Conservation (phyloP, 2,329 filamentous ascomycete genomes). For the Aspergillus luchuensis region DNA sequence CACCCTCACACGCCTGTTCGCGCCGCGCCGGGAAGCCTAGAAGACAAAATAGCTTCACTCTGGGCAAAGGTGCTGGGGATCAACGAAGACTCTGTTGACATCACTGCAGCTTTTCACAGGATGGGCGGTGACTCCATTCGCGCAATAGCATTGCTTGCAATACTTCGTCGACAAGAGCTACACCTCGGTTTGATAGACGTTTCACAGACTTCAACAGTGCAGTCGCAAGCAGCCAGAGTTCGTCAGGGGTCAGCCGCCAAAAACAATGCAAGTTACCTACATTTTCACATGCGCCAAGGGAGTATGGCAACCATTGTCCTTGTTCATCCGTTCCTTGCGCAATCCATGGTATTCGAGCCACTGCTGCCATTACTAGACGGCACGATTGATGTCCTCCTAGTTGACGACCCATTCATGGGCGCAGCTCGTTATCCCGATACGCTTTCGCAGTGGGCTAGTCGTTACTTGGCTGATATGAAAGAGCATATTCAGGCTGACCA, state of each 20-base stretch:
- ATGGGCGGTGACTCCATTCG: conserved; percentile 11
- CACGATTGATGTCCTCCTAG: conserved; percentile 6
- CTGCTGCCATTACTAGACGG: conserved; percentile 8
- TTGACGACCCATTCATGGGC: conserved; percentile 13
- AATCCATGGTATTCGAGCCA: conserved; percentile 3
- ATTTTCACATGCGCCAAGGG: neutral
- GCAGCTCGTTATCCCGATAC: neutral
- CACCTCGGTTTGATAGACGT: conserved; percentile 6
- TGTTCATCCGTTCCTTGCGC: conserved; percentile 11
- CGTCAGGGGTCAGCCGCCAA: neutral
- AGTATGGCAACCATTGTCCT: conserved; percentile 9
- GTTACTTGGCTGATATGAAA: neutral
- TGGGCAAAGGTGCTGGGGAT: conserved; percentile 5
- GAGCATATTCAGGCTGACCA: neutral
- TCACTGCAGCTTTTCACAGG: neutral
- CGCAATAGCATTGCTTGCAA: conserved; percentile 3
- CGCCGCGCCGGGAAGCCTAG: conserved; percentile 4
- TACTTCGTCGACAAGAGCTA: conserved; percentile 4
- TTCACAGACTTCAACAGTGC: conserved; percentile 3
- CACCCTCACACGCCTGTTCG: neutral
- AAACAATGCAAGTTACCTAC: neutral
- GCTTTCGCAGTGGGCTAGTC: conserved; percentile 2
- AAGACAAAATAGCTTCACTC: conserved; percentile 4
- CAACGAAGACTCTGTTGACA: neutral
- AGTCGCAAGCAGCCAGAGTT: conserved; percentile 3